Evolutionary conservation across 768 basidiomycete genomes (phyloP).

Genomic region (Phaeotremella skinneri): DNA sequence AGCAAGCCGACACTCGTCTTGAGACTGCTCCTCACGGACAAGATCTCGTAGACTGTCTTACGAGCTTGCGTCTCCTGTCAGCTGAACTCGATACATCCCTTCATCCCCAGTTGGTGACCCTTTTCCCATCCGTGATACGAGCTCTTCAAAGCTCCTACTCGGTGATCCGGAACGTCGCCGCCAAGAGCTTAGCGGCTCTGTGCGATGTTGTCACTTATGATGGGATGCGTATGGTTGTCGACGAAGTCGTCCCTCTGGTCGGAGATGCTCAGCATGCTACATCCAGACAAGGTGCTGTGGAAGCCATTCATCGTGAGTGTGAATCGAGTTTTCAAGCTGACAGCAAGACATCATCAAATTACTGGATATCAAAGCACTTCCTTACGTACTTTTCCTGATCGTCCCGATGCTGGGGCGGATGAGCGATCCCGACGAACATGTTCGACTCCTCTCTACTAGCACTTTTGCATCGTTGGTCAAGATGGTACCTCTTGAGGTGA

Average conservation of each 20-base stretch:
- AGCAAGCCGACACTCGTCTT: neutral
- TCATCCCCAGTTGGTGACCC: conserved; percentile 64
- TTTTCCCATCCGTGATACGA: conserved; percentile 72
- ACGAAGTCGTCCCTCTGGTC: conserved; percentile 73
- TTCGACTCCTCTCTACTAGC: conserved; percentile 90
- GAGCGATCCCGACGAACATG: conserved; percentile 90
- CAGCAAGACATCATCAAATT: conserved; percentile 78
- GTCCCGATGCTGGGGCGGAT: conserved; percentile 95
- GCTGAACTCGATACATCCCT: conserved; percentile 71
- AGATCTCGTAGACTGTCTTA: conserved; percentile 77
- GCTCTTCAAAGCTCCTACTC: conserved; percentile 83
- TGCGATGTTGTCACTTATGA: conserved; percentile 80
- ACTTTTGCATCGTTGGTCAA: conserved; percentile 96
- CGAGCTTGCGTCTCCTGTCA: conserved; percentile 77
- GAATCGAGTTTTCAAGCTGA: neutral
- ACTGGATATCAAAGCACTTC: conserved; percentile 88
- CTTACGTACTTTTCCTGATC: conserved; percentile 94
- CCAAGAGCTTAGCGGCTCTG: conserved; percentile 79
- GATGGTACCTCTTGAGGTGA: conserved; percentile 95
- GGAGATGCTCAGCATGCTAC: conserved; percentile 70
- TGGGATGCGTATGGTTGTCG: conserved; percentile 86
- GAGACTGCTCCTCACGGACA: conserved; percentile 25
- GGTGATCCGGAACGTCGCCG: conserved; percentile 83
- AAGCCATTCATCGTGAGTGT: conserved; percentile 84
- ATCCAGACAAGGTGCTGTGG: conserved; percentile 84